These are phyloP conservation scores for Pseudoperonospora humuli DNA, from an alignment of 352 stramenopile genomes.

Conservation along the genomic window DNA sequence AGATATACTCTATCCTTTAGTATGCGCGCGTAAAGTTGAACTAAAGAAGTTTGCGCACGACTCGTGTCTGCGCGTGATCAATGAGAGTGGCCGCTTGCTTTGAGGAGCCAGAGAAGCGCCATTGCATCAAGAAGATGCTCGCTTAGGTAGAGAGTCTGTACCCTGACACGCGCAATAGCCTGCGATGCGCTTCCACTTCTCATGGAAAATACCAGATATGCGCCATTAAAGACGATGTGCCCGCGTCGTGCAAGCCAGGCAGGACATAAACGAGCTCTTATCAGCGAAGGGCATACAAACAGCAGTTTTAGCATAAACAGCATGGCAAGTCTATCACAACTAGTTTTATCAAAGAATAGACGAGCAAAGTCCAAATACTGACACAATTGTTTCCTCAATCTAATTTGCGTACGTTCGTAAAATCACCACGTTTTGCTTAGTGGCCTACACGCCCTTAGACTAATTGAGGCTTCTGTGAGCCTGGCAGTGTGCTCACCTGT, in stretches of 20 bases:
- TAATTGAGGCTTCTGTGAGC: too few relatives aligned
- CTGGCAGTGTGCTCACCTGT: too few relatives aligned
- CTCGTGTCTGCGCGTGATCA: conserved; percentile 88
- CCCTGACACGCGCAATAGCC: conserved; percentile 77
- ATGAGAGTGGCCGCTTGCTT: conserved; percentile 99
- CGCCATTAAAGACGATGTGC: conserved; percentile 41
- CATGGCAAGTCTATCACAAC: too few relatives aligned
- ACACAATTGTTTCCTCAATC: too few relatives aligned
- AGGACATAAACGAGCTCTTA: conserved; percentile 28
- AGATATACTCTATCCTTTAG: conserved; percentile 92
- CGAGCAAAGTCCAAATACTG: too few relatives aligned
- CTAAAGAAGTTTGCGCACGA: conserved; percentile 83
- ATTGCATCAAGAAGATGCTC: conserved; percentile 97
- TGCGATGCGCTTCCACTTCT: conserved; percentile 66
- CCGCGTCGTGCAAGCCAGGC: conserved; percentile 40
- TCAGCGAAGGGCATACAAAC: conserved; percentile 15
- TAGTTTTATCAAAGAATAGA: too few relatives aligned
- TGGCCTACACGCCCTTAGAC: too few relatives aligned
- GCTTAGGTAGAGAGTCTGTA: conserved; percentile 91
- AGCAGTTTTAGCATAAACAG: neutral
- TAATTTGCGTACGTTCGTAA: too few relatives aligned
- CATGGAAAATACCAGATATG: conserved; percentile 76
- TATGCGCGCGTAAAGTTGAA: conserved; percentile 92
- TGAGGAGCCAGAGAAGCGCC: conserved; percentile 95
- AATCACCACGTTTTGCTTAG: too few relatives aligned